A percentile compares a stretch with the other conserved stretches of the same genome.
Conservation (phyloP, 129 eudicot species). For the Flaveria linearis region DNA sequence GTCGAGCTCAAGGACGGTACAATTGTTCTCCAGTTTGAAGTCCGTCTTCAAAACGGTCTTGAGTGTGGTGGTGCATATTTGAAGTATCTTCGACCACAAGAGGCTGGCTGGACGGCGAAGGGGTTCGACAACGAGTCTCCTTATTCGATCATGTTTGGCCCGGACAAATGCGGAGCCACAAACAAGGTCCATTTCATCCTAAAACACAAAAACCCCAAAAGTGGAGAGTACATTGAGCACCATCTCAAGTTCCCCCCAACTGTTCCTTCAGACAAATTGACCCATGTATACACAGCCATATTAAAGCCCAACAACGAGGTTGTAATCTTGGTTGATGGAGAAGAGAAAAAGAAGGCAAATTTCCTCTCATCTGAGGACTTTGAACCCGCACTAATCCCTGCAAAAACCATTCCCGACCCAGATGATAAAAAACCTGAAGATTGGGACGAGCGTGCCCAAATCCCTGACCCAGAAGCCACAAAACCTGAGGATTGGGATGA, state of each 20-base stretch:
- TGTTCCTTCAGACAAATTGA: slow-evolving; percentile 83
- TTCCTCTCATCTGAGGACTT: slow-evolving; percentile 73
- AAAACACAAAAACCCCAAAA: slow-evolving; percentile 93
- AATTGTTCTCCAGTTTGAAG: slow-evolving; percentile 80
- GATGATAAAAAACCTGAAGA: slow-evolving; percentile 95
- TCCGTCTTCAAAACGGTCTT: slow-evolving; percentile 86
- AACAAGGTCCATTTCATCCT: slow-evolving; percentile 95
- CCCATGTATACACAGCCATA: slow-evolving; percentile 94
- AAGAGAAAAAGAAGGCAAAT: slow-evolving; percentile 92
- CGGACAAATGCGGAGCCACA: slow-evolving; percentile 93
- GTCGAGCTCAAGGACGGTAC: slow-evolving; percentile 72
- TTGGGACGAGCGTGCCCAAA: slow-evolving; percentile 91
- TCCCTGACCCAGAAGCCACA: slow-evolving; percentile 80
- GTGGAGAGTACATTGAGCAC: slow-evolving; percentile 81
- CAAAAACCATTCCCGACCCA: slow-evolving; percentile 88
- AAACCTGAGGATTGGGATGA: slow-evolving; percentile 98
- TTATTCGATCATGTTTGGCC: slow-evolving; percentile 89
- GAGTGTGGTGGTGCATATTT: slow-evolving; percentile 97
- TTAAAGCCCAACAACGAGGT: slow-evolving; percentile 74
- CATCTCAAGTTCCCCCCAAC: slow-evolving; percentile 90
- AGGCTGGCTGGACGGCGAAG: slow-evolving; percentile 83
- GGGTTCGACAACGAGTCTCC: slow-evolving; percentile 94
- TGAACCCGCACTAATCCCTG: slow-evolving; percentile 82
- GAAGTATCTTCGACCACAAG: slow-evolving; percentile 92
- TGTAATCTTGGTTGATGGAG: slow-evolving; percentile 74